phyloP scores from a whole-genome alignment of 371 early-diverging fungal genomes.

The Circinella minor region DNA sequence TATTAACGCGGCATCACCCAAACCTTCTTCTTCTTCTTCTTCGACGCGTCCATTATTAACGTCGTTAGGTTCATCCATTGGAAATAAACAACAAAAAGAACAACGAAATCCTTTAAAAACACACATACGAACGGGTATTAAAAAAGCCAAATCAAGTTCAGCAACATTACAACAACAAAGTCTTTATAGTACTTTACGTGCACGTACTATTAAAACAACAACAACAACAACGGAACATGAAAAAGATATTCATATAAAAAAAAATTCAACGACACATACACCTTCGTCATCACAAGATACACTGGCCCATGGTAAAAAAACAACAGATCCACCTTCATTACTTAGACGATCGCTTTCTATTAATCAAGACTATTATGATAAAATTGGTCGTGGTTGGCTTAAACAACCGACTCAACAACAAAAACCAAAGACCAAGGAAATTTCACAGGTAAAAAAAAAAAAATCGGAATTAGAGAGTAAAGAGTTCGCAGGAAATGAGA shows the following conservation, averaged over 20 bases:
- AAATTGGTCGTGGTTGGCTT: conserved; percentile 38
- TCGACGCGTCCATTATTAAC: not conserved
- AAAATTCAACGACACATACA: not conserved
- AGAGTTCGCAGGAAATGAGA: not conserved
- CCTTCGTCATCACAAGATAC: not conserved
- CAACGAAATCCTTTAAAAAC: conserved; percentile 1
- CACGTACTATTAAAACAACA: not conserved
- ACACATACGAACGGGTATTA: not conserved
- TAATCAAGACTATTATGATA: conserved; percentile 27
- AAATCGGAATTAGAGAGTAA: conserved; percentile 15
- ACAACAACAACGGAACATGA: not conserved
- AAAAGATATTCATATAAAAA: not conserved
- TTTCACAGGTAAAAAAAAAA: not conserved
- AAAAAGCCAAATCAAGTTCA: not conserved
- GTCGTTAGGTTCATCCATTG: not conserved
- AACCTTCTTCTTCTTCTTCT: not conserved
- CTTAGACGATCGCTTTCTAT: conserved; percentile 39
- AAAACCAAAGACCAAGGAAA: not conserved
- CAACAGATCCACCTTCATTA: conserved; percentile 3
- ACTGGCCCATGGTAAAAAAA: conserved; percentile 4
- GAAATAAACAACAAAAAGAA: not conserved
- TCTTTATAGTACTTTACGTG: not conserved
- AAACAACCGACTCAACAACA: conserved; percentile 15
- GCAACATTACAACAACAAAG: not conserved
- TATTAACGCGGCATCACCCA: conserved; percentile 3